A percentile compares a stretch with the other conserved stretches of the same genome.
Evolutionary conservation across 306 rosid species (phyloP).

Genomic region (Adenanthera pavonina): DNA sequence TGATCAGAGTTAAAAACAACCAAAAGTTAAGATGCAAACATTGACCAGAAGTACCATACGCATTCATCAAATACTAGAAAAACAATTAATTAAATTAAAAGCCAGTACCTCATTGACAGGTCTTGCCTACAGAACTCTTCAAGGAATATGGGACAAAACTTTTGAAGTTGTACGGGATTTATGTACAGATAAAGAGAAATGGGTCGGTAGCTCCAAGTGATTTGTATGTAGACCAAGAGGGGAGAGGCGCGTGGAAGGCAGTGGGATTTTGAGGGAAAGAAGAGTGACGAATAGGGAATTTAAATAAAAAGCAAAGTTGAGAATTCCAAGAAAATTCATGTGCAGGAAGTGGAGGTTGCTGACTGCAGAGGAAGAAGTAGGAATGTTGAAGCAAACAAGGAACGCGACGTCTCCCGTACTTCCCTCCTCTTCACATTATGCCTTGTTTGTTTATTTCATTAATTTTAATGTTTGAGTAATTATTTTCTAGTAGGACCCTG

Average conservation of each 20-base stretch:
- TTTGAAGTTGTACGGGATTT: constrained; percentile 34
- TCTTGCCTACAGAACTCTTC: constrained; percentile 48
- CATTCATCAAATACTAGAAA: neutral
- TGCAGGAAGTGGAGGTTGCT: constrained; percentile 58
- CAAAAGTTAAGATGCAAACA: constrained; percentile 8
- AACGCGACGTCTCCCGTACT: constrained; percentile 82
- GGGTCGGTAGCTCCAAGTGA: constrained; percentile 41
- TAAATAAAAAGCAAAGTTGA: constrained; percentile 31
- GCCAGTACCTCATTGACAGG: constrained; percentile 27
- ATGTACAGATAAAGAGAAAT: constrained; percentile 50
- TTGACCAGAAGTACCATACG: neutral
- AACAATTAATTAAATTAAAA: neutral
- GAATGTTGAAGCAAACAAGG: constrained; percentile 85
- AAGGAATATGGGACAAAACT: constrained; percentile 49
- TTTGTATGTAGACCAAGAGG: constrained; percentile 49
- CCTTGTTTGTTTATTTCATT: neutral
- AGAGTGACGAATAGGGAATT: constrained; percentile 53
- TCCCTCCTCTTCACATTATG: neutral
- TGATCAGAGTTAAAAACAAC: constrained; percentile 1
- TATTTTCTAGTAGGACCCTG: no score
- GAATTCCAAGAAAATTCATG: constrained; percentile 47
- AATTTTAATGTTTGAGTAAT: neutral
- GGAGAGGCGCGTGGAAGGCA: constrained; percentile 33
- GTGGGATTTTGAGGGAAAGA: constrained; percentile 29
- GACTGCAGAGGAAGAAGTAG: constrained; percentile 60